Evolutionary conservation across 2,329 filamentous ascomycete genomes (phyloP), one percentile per base, ranked within the genome.

Genomic region (Penicillium sp.): DNA sequence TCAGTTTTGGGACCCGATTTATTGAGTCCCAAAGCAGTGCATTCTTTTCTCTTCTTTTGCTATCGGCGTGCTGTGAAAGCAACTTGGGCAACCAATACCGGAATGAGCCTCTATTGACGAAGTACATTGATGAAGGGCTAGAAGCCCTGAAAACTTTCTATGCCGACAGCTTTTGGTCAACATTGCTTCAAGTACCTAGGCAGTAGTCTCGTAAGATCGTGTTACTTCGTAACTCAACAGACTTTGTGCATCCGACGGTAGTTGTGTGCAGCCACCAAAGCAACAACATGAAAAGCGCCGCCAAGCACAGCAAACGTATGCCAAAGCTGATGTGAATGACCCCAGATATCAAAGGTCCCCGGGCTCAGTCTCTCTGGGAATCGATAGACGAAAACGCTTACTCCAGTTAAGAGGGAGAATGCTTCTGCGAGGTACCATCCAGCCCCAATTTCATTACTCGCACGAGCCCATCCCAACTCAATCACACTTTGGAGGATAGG

Each of bases 401-500:
- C 56, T 25, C 56, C 58, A 17, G 43, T 35, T 17, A 61, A 44
- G 7, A 59, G 38, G n/a, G 52, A 44, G 8, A 59, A 22, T 9
- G 33, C 58, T 28, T 59, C 58, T 25, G 53, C 53, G 4, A 61
- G 40, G 31, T 44, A 61, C 58, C 58, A 61, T n/a, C 53, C 37
- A 38, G 50, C 33, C 4, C 56, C 58, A 33, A 61, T 54, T 10
- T 61, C 49, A 45, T 31, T 38, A 14, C 46, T 31, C 10, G 42
- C 53, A 14, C 50, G 49, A 37, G 22, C 44, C 68, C 67, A 70
- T 11, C 65, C 66, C 12, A 67, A 33, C 8, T 57, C 58, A 14
- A 61, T 53, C 25, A 62, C 45, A 44, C 61, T 56, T 30, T 70
- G 67, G 14, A 67, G 53, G 2, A 70, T 60, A 8, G 64, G 67